Evolutionary conservation across 2,329 filamentous ascomycete species (phyloP), one percentile per base, ranked within the genome.

Genomic region (Penicillium sp.): DNA sequence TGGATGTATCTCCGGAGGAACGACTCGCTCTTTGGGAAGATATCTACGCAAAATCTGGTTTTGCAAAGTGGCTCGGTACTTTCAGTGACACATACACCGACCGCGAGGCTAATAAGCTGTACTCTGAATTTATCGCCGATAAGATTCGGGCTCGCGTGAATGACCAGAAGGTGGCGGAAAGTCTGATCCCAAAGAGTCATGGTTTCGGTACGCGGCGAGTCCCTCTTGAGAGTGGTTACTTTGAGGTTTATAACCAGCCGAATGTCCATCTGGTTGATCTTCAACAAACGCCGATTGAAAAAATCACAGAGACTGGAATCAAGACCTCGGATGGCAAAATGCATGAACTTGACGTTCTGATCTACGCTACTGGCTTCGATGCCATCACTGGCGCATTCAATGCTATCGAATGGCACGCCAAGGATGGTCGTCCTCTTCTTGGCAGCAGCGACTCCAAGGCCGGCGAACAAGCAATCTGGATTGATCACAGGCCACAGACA

Each of bases 281-380:
- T 9, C 59, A 63, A 19, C 56, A 67, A 37, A 69, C 63, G 1
- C 68, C 68, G 0, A 64, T 68, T 15, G 60, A 65, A 7, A 50
- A 35, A 4, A 58, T 68, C 7, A 65, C 59, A 0, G 64, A 68
- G 2, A 76, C 61, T 0, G 82, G 82, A 0, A 78, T 85, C 49
- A 56, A 68, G 12, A 75, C 78, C 1, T 61, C 71, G 0, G 77
- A 80, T 40, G 78, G 78, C 1, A 74, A 67, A 15, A 65, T 74
- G 13, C 70, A 78, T 26, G 73, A 79, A 17, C 67, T 82, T 2
- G 81, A 82, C 51, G 69, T 80, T 7, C 63, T 82, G n/a, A 73
- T 81, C 50, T 76, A 79, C 51, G 80, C 80, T 0, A 83, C 80
- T 2, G 80, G 81, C 4, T 82, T 81, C 66, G 77, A 82, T 62